phyloP scores from a whole-genome alignment of 1,139 yeast genomes.

The Geotrichum aggregatum region DNA sequence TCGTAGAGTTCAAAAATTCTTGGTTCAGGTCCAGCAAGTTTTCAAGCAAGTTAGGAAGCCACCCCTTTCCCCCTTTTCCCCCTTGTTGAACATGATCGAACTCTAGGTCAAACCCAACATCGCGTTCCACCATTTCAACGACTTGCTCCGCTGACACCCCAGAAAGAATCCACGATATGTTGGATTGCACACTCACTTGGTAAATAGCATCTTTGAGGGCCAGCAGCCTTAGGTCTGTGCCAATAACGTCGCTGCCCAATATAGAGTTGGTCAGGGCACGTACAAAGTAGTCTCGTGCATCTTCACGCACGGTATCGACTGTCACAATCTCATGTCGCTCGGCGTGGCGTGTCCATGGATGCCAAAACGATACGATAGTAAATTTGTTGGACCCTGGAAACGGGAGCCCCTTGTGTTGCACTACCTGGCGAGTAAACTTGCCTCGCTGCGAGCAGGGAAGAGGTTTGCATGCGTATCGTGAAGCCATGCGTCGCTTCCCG shows the following conservation, averaged over 20 bases:
- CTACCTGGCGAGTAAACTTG: background rate
- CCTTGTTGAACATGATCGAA: background rate
- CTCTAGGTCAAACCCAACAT: conserved; percentile 13
- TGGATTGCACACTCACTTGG: conserved; percentile 2
- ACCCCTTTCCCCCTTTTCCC: too few relatives aligned
- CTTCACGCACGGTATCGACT: conserved; percentile 4
- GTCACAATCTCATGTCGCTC: background rate
- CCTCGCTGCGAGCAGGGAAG: background rate
- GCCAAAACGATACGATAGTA: conserved; percentile 7
- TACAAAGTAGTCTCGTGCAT: conserved; percentile 1
- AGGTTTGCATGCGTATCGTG: conserved; percentile 11
- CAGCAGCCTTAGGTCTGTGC: conserved; percentile 8
- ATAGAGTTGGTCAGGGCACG: conserved; percentile 8
- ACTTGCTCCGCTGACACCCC: background rate
- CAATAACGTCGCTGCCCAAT: conserved; percentile 8
- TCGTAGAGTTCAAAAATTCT: background rate
- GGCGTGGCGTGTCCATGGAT: conserved; percentile 13
- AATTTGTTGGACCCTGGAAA: background rate
- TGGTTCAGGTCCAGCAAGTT: background rate
- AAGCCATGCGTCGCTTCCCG: conserved; percentile 4
- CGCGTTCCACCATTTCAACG: conserved; percentile 10
- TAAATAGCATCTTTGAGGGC: conserved; percentile 18
- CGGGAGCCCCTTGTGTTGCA: background rate
- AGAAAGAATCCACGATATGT: conserved; percentile 18
- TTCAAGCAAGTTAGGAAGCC: background rate